Evolutionary conservation across 1,284 basidiomycete genomes (phyloP).

Genomic region (Moesziomyces parantarcticus): DNA sequence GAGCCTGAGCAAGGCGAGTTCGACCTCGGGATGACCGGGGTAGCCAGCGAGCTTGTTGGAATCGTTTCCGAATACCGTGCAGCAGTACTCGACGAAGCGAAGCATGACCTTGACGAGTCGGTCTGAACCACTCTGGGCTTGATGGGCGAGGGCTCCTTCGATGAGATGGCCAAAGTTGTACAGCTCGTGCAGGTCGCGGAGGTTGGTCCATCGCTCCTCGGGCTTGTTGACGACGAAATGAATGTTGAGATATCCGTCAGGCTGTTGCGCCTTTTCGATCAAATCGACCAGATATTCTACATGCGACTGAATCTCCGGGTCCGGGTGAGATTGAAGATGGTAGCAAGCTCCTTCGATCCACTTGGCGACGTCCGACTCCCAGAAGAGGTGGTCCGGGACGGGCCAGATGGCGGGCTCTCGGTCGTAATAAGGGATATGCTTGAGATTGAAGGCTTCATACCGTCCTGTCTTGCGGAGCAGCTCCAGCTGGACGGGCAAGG

Average conservation of each 20-base stretch:
- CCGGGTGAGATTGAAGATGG: conserved; percentile 11
- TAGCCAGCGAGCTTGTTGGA: conserved; percentile 21
- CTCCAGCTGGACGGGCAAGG: conserved; percentile 29
- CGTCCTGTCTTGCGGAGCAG: conserved; percentile 27
- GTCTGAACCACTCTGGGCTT: conserved; percentile 13
- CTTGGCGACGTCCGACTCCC: conserved; percentile 36
- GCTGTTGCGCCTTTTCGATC: conserved; percentile 30
- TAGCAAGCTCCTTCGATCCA: conserved; percentile 34
- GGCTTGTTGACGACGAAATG: conserved; percentile 35
- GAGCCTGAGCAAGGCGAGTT: conserved; percentile 24
- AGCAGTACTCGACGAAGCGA: conserved; percentile 35
- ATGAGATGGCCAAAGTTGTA: conserved; percentile 40
- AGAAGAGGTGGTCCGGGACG: conserved; percentile 31
- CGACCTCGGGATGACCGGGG: conserved; percentile 33
- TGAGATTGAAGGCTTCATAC: conserved; percentile 31
- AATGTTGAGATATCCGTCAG: conserved; percentile 36
- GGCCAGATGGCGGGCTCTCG: conserved; percentile 18
- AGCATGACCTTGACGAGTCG: conserved; percentile 32
- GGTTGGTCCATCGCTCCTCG: conserved; percentile 26
- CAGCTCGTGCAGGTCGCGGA: conserved; percentile 36
- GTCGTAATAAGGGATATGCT: conserved; percentile 25
- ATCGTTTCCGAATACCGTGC: conserved; percentile 19
- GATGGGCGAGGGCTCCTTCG: conserved; percentile 28
- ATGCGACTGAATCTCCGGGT: conserved; percentile 8
- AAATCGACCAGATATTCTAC: conserved; percentile 23